Evolutionary conservation across 2,329 filamentous ascomycete species (phyloP), one percentile per base, ranked within the genome.

Genomic region (Mollisia scopiformis): DNA sequence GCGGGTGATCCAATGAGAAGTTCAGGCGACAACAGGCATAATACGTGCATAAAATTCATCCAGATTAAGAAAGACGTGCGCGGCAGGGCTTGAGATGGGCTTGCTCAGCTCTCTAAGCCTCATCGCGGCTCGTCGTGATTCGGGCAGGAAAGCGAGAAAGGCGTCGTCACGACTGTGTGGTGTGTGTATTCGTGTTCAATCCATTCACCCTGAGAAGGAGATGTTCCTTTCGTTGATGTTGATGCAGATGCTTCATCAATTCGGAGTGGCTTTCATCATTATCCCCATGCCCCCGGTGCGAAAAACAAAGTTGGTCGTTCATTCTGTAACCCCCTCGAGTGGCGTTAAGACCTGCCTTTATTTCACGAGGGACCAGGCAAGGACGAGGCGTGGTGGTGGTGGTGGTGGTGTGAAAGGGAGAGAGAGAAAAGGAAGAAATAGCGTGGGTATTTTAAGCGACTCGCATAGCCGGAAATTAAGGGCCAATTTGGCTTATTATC

Each of bases 31-130:
- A 33, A 51, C 14, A 30, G 46, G 49, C 30, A 51, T 23, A 33
- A 51, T 16, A 51, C 16, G 27, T 51, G 49, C 49, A 51, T 51
- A 11, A 51, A n/a, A 51, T 51, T 51, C 5, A 51, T 51, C 49
- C 49, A 33, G 30, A 51, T 33, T 33, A 35, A 51, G 49, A 35
- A 33, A 27, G 28, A 51, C n/a, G 19, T 51, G 49, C 49, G 49
- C 27, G 49, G 27, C 49, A 19, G 13, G n/a, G n/a, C n/a, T n/a
- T n/a, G n/a, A n/a, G n/a, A n/a, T n/a, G 19, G 16, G 31, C 31
- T 35, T 8, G 30, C 30, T 51, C 49, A 51, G 46, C 46, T 30
- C 46, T 30, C 23, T 30, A 49, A 49, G 49, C 49, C 49, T 51
- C 49, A 51, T 47, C 25, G 41, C 41, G 8, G 41, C 47, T 49